Conservation (phyloP, 2,329 filamentous ascomycete genomes). For the Trichoderma citrinoviride region DNA sequence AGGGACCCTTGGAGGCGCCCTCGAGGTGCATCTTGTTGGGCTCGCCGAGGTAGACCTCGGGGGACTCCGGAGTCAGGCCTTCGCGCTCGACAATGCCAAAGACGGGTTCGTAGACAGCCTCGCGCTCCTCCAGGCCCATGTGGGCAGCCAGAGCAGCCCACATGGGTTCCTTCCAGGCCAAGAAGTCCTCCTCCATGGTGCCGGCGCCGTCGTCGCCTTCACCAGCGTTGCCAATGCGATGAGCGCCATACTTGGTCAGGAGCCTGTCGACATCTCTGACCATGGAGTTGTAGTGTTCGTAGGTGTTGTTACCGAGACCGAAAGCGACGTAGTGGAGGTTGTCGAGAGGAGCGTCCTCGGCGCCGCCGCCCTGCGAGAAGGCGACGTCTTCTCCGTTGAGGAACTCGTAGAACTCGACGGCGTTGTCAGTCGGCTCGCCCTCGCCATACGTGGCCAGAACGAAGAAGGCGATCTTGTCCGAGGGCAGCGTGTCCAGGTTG, state of each 20-base stretch:
- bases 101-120: conserved; percentile 91
- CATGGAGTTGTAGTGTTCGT: conserved; percentile 99
- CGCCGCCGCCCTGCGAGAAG: conserved; percentile 70
- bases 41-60: conserved; percentile 89
- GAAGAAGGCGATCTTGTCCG: conserved; percentile 91
- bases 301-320: conserved; percentile 97
- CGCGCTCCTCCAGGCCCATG: conserved; percentile 90
- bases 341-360: conserved; percentile 64
- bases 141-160: conserved; percentile 80
- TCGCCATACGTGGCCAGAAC: conserved; percentile 97
- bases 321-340: conserved; percentile 94
- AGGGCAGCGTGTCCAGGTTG: conserved; percentile 82
- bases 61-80: conserved; percentile 68
- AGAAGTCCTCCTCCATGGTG: conserved; percentile 99
- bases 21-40: conserved; percentile 95
- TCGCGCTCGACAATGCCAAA: conserved; percentile 79
- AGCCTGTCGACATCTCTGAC: conserved; percentile 85
- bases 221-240: conserved; percentile 80
- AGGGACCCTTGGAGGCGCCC: conserved; percentile 78
- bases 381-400: conserved; percentile 75
- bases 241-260: conserved; percentile 76
- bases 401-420: conserved; percentile 98
- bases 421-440: conserved; percentile 97
- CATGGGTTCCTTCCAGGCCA: conserved; percentile 99
- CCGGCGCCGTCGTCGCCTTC: conserved; percentile 97